phyloP scores from a whole-genome alignment of 1,139 yeast genomes.

The Scheffersomyces cryptocercus region DNA sequence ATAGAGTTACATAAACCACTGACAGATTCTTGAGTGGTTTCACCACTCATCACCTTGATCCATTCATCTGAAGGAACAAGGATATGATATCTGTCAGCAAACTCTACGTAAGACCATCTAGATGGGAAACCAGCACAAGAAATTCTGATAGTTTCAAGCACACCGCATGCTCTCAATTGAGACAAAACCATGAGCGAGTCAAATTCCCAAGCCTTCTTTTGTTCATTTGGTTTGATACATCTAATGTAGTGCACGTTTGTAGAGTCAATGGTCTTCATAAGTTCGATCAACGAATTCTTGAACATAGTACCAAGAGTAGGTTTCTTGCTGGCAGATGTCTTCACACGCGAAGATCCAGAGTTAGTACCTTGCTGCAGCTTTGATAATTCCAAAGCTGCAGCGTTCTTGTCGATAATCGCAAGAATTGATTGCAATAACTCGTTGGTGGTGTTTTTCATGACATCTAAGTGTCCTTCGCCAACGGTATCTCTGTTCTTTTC shows the following conservation, averaged over 20 bases:
- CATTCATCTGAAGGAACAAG: conserved; percentile 72
- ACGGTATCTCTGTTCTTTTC: conserved; percentile 98
- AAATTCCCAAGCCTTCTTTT: conserved; percentile 93
- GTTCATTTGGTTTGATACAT: conserved; percentile 96
- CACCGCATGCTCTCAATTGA: conserved; percentile 98
- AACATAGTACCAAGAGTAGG: conserved; percentile 96
- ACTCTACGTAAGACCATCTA: conserved; percentile 92
- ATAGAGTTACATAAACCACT: conserved; percentile 68
- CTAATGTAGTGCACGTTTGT: conserved; percentile 96
- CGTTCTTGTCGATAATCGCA: conserved; percentile 61
- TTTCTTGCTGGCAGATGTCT: conserved; percentile 60
- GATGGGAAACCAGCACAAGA: conserved; percentile 99
- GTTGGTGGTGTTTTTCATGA: conserved; percentile 69
- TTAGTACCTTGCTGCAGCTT: conserved; percentile 31
- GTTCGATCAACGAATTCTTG: conserved; percentile 86
- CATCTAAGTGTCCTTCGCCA: conserved; percentile 92
- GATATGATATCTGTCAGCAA: conserved; percentile 86
- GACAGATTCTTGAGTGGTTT: conserved; percentile 58
- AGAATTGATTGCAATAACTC: conserved; percentile 64
- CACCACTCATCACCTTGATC: conserved; percentile 59
- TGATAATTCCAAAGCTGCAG: conserved; percentile 54
- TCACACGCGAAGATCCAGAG: conserved; percentile 31
- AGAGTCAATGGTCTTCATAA: conserved; percentile 89
- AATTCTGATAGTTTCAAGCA: conserved; percentile 90
- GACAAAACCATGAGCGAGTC: conserved; percentile 94